Percentiles rank a stretch among this genome's conserved stretches.
Conservation (phyloP, 352 stramenopile genomes). For the Pythium dissotocum region DNA sequence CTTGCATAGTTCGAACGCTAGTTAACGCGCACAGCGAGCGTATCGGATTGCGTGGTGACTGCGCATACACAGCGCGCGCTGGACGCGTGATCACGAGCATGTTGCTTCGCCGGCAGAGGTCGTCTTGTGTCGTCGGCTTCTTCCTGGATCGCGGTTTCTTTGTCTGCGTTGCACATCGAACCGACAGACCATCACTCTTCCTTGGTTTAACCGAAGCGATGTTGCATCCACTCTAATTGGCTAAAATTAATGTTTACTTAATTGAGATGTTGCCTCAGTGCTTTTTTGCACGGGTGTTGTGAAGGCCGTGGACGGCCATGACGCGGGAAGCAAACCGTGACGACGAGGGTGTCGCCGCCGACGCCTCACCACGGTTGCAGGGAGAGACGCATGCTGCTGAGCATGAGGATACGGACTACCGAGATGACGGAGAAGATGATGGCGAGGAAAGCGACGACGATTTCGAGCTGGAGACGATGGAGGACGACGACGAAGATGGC, state of each 20-base stretch:
- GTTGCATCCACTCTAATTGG: slow-evolving; percentile 1
- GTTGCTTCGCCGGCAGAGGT: neutral
- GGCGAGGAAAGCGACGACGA: slow-evolving; percentile 26
- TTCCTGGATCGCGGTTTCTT: neutral
- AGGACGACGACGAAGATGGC: slow-evolving; percentile 27
- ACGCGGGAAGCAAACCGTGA: slow-evolving; percentile 6
- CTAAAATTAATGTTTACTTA: slow-evolving; percentile 18
- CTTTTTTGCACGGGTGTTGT: neutral
- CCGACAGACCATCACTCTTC: neutral
- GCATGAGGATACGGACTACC: neutral
- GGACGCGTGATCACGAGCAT: slow-evolving; percentile 2
- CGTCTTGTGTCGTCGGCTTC: neutral
- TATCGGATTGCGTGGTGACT: neutral
- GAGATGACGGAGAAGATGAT: slow-evolving; percentile 13
- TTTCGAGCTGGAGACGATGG: slow-evolving; percentile 29
- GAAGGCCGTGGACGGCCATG: slow-evolving; percentile 5
- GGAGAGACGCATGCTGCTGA: neutral
- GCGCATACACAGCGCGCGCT: neutral
- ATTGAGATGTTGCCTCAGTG: slow-evolving; percentile 2
- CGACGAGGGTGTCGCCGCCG: neutral
- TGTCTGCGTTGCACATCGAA: neutral
- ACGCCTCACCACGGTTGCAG: slow-evolving; percentile 1
- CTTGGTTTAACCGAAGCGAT: neutral
- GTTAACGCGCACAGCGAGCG: neutral
- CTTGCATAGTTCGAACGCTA: neutral